A percentile compares a stretch with the other conserved stretches of the same genome.
Evolutionary conservation across 139 green algal genomes (phyloP).

Genomic region (Coelastrella sp.): DNA sequence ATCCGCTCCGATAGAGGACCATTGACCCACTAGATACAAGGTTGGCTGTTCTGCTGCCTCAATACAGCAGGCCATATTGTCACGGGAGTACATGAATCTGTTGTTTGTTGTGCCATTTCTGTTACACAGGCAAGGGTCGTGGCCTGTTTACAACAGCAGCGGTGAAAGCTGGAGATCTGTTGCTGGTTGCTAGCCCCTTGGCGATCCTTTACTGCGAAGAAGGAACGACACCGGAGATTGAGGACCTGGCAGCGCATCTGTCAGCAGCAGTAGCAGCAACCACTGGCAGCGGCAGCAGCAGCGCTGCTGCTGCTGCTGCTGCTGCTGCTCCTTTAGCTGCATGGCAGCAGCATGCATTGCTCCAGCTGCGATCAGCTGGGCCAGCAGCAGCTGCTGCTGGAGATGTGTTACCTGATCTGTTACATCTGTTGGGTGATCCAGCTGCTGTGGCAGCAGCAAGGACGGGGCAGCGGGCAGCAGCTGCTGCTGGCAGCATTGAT

Average conservation of each 20-base stretch:
- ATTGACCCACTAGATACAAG: too few relatives aligned
- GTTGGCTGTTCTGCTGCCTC: too few relatives aligned
- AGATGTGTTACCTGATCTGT: background rate
- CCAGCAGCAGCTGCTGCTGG: background rate
- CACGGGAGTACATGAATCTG: too few relatives aligned
- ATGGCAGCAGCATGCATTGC: constrained; percentile 43
- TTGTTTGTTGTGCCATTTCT: background rate
- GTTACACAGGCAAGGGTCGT: constrained; percentile 34
- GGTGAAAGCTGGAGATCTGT: constrained; percentile 18
- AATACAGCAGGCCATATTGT: too few relatives aligned
- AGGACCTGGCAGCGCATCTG: constrained; percentile 59
- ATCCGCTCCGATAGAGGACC: too few relatives aligned
- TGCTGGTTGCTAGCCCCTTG: constrained; percentile 41
- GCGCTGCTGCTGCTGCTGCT: constrained; percentile 29
- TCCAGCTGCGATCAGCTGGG: background rate
- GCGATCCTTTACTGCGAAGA: constrained; percentile 44
- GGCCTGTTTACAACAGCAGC: constrained; percentile 31
- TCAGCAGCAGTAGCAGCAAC: background rate
- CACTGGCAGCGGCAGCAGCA: constrained; percentile 43
- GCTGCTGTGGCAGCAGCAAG: background rate
- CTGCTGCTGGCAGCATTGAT: constrained; percentile 3
- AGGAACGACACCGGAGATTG: constrained; percentile 56
- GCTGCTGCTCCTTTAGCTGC: background rate
- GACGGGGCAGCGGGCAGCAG: background rate
- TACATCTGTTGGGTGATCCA: constrained; percentile 5